Evolutionary conservation across 73 alveolate genomes (phyloP).

Genomic region (Tetrahymena elliotti): DNA sequence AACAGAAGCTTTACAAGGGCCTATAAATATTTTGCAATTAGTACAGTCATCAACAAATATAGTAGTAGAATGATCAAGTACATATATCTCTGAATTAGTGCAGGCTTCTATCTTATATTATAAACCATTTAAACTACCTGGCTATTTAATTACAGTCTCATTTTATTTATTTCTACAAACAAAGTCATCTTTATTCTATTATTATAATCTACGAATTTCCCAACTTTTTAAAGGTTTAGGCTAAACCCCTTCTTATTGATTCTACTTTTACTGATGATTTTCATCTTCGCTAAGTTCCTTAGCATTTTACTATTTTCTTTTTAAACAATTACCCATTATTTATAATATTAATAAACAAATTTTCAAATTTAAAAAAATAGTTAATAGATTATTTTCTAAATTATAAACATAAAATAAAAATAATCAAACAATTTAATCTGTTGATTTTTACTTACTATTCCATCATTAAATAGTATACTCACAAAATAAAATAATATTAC

Average conservation of each 20-base stretch:
- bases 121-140: slow-evolving; percentile 74
- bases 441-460: too few relatives aligned
- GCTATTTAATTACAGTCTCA: slow-evolving; percentile 58
- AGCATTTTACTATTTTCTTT: not conserved
- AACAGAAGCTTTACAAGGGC: slow-evolving; percentile 72
- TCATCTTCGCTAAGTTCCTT: not conserved
- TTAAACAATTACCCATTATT: not conserved
- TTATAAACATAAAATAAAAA: too few relatives aligned
- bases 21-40: slow-evolving; percentile 62
- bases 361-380: not conserved
- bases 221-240: not conserved
- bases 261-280: not conserved
- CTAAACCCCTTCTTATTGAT: not conserved
- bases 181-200: not conserved
- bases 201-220: not conserved
- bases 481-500: too few relatives aligned
- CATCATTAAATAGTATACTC: too few relatives aligned
- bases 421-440: not conserved
- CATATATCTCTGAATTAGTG: slow-evolving; percentile 51
- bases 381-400: not conserved
- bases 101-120: slow-evolving; percentile 56
- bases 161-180: slow-evolving; percentile 30
- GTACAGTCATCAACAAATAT: slow-evolving; percentile 71
- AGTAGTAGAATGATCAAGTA: slow-evolving; percentile 66
- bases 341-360: not conserved